These are phyloP conservation scores for Whalleya microplaca DNA, from an alignment of 2,329 filamentous ascomycete genomes.

Conservation along the genomic window DNA sequence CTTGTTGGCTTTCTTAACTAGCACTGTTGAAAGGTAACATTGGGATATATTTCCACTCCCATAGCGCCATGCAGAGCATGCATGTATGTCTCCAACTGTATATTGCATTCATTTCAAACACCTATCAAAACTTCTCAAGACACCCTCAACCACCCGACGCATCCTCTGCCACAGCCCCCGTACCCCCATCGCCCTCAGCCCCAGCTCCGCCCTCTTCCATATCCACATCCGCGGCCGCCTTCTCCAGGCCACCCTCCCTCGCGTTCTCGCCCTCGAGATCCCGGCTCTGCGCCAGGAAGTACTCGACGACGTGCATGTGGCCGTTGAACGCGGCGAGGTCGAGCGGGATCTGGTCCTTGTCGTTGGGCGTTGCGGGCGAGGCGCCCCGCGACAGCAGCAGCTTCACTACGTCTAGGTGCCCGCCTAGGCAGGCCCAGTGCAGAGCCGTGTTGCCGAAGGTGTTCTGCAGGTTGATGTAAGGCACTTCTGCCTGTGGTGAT, in stretches of 20 bases:
- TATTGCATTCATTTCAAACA: neutral
- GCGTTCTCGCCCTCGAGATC: constrained; percentile 53
- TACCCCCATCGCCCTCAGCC: constrained; percentile 1
- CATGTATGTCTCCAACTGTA: no score
- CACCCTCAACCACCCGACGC: no score
- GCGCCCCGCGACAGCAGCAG: constrained; percentile 76
- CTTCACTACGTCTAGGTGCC: constrained; percentile 81
- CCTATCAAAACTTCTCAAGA: neutral
- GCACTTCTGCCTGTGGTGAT: constrained; percentile 40
- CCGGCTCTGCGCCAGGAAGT: constrained; percentile 56
- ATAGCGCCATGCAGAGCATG: no score
- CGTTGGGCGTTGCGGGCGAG: constrained; percentile 77
- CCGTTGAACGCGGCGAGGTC: constrained; percentile 74
- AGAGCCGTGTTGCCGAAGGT: constrained; percentile 85
- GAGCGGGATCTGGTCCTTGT: constrained; percentile 79
- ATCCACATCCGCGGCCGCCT: constrained; percentile 38
- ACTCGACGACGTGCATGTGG: constrained; percentile 67
- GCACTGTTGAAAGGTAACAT: no score
- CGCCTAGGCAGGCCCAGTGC: constrained; percentile 92
- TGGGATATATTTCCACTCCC: no score
- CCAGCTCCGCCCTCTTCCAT: constrained; percentile 25
- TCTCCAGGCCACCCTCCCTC: constrained; percentile 46
- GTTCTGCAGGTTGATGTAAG: constrained; percentile 72
- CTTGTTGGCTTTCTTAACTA: no score
- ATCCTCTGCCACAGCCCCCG: no score